Evolutionary conservation across 768 basidiomycete genomes (phyloP), one percentile per base, ranked within the genome.

Genomic region (Wakefieldia striispora): DNA sequence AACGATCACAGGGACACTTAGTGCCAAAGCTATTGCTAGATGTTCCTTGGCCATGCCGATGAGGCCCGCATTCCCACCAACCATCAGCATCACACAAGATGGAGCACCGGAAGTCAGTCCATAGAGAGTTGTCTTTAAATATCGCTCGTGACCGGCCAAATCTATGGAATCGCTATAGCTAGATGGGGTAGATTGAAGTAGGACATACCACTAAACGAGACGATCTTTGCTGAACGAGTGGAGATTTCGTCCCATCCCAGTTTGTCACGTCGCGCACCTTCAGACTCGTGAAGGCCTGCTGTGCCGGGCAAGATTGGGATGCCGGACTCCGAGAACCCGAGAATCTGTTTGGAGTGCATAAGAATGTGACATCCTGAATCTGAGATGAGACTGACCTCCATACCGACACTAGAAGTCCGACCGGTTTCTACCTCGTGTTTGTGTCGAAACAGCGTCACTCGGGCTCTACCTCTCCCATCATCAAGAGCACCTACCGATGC

Each of bases 401-500:
- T 95, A 19, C 97, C 97, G 37, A 98, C 91, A 53, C 89, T 92
- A 20, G 90, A 93, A 0, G 97, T 99, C 43, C 97, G 75, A 6
- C 95, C 95, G 17, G 88, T 93, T 72, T 98, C 97, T 45, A 97
- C 76, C 69, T 99, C 97, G 62, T 99, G 97, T 66, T 97, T 97
- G 66, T 99, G 97, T 47, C 95, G 78, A 69, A 98, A 98, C 8
- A 99, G 72, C 4, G 86, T 84, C 5, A 97, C 88, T 45, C 95
- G 88, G 1, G 88, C 88, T 43, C 81, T 79, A 1, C 87, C 88
- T 66, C 87, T 74, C 23, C 90, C 89, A 60, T 93, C 91, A 59
- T 93, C 91, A 45, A 91, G 71, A 17, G 79, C 77, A 44, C 88
- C 86, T 90, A 45, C 27, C 4, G 39, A 58, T 20, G 48, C 50